These are phyloP conservation scores for Thalassiosira ordinaria DNA, from an alignment of 352 stramenopile species.

Conservation along the genomic window DNA sequence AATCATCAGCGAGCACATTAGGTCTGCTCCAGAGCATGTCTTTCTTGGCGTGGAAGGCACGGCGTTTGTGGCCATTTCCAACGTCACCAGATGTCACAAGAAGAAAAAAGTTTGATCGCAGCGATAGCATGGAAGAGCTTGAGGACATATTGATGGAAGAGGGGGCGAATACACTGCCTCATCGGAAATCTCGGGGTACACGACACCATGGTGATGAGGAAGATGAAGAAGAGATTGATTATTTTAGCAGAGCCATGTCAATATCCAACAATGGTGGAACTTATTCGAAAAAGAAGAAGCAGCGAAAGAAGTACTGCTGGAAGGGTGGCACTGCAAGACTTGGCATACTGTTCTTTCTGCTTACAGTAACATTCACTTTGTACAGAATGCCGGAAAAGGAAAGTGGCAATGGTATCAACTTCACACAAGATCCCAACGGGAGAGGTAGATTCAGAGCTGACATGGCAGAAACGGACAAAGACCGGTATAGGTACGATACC, in stretches of 20 bases:
- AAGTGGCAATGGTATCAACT: not conserved
- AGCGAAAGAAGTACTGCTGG: conserved; percentile 13
- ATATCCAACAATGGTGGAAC: conserved; percentile 1
- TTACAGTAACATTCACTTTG: conserved; percentile 23
- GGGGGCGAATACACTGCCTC: conserved; percentile 15
- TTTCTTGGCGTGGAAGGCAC: conserved; percentile 31
- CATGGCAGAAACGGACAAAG: not conserved
- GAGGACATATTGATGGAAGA: conserved; percentile 53
- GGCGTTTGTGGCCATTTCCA: conserved; percentile 49
- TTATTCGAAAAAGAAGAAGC: not conserved
- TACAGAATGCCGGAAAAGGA: conserved; percentile 30
- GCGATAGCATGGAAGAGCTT: conserved; percentile 36
- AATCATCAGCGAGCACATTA: conserved; percentile 8
- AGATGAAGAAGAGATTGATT: conserved; percentile 57
- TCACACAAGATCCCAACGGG: not conserved
- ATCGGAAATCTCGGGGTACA: conserved; percentile 4
- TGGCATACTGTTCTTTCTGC: conserved; percentile 8
- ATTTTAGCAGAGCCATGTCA: conserved; percentile 58
- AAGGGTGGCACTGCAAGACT: conserved; percentile 7
- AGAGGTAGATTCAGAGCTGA: not conserved
- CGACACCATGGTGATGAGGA: not conserved
- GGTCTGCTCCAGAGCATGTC: conserved; percentile 26
- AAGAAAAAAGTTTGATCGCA: conserved; percentile 57
- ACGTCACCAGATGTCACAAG: conserved; percentile 24
- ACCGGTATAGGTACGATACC: not conserved